phyloP scores from a whole-genome alignment of 73 alveolate species.

The Tetrahymena thermophila region DNA sequence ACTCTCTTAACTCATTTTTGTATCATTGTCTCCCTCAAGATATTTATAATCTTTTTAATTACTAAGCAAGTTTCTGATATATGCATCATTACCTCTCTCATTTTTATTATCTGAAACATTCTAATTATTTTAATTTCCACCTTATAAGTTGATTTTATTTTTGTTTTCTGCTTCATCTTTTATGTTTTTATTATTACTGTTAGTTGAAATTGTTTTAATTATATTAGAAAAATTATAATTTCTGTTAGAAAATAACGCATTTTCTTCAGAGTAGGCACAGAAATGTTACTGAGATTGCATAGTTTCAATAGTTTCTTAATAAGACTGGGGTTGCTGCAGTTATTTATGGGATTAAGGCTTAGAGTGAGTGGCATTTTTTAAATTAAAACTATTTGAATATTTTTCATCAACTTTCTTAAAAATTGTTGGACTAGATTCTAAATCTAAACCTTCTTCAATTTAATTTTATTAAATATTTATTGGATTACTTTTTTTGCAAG shows the following conservation, averaged over 20 bases:
- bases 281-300: background rate
- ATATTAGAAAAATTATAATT: background rate
- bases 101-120: background rate
- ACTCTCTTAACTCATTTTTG: conserved; percentile 2
- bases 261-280: background rate
- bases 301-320: background rate
- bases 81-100: background rate
- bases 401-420: background rate
- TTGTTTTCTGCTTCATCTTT: background rate
- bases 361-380: background rate
- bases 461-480: background rate
- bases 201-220: background rate
- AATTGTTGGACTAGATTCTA: background rate
- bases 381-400: background rate
- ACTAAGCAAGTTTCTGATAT: background rate
- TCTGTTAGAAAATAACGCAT: background rate
- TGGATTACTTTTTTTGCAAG: background rate
- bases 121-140: background rate
- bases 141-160: background rate
- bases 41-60: background rate
- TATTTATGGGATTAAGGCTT: background rate
- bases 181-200: background rate
- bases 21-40: background rate
- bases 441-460: background rate
- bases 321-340: background rate